Evolutionary conservation across 306 rosid genomes (phyloP).

Genomic region (Sophora flavescens): DNA sequence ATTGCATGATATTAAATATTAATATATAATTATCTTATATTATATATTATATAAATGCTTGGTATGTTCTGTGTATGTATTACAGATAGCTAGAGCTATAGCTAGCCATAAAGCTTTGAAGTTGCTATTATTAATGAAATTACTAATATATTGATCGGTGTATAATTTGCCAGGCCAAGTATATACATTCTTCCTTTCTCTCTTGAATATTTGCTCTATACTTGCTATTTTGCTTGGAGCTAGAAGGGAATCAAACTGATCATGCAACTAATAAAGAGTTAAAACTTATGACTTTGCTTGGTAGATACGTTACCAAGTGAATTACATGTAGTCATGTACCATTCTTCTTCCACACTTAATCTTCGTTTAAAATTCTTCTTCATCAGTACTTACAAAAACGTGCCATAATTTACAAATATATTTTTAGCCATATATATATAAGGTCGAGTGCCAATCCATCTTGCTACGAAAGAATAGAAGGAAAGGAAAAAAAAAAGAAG

Average conservation of each 20-base stretch:
- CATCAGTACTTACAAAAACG: not conserved
- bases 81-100: slow-evolving; percentile 35
- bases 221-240: no score
- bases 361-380: not conserved
- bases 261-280: not conserved
- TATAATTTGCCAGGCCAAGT: not conserved
- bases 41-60: not conserved
- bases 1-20: not conserved
- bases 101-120: slow-evolving; percentile 27
- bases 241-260: not conserved
- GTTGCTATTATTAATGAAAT: slow-evolving; percentile 29
- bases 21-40: not conserved
- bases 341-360: not conserved
- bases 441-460: not conserved
- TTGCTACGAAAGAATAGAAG: not conserved
- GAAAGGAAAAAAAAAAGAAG: not conserved
- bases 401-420: no score
- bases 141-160: not conserved
- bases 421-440: no score
- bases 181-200: not conserved
- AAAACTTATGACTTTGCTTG: not conserved
- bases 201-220: not conserved
- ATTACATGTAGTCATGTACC: not conserved
- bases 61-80: slow-evolving; percentile 40
- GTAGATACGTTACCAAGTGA: not conserved